Base-by-base conservation (phyloP, 2,329 filamentous ascomycete species). In the Trichophyton simii region DNA sequence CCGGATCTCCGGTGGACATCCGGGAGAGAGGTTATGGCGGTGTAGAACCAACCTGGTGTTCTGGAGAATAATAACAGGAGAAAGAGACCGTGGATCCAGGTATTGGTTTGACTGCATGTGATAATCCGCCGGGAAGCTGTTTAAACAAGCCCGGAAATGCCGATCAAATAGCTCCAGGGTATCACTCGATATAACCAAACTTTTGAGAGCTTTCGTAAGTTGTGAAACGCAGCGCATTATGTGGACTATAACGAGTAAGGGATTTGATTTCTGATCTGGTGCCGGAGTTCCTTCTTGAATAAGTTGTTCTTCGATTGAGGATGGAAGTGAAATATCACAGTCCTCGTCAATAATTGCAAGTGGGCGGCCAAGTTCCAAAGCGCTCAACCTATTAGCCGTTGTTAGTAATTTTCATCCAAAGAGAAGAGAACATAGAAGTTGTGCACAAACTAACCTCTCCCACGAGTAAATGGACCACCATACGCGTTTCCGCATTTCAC, bases 391-490 rank as follows among this genome's bases (percentile, higher is more conserved):
- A 68, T 44, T 41, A 20, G 38, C 9, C 20, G 66, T 74, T 60
- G 71, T 22, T 31, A 5, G 54, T 7, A 31, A 63, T 41, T 4
- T 58, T 36, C 18, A 28, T 34, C 13, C 58, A 36, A 55, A 20
- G 11, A 55, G 2, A 13, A 34, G n/a, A 18, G 3, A 31, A 11
- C 8, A n/a, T 34, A 4, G 34, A 3, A 28, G 4, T 55, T 6
- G 5, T n/a, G n/a, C 6, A 25, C 2, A n/a, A 3, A 42, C 78
- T 70, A 71, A 86, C 84, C 91, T 84, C 75, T 99, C 94, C 76
- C 91, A 85, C 52, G 90, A 84, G 74, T 97, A 97, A 61, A 96
- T 83, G 13, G 89, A 85, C 91, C 94, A 99, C 92, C 92, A 99
- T 1, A 94, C 83, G 61, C 91, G 82, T 63, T 88, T 84, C 60